Conservation (phyloP, 2,329 filamentous ascomycete genomes). For the Penicillium occitanis region DNA sequence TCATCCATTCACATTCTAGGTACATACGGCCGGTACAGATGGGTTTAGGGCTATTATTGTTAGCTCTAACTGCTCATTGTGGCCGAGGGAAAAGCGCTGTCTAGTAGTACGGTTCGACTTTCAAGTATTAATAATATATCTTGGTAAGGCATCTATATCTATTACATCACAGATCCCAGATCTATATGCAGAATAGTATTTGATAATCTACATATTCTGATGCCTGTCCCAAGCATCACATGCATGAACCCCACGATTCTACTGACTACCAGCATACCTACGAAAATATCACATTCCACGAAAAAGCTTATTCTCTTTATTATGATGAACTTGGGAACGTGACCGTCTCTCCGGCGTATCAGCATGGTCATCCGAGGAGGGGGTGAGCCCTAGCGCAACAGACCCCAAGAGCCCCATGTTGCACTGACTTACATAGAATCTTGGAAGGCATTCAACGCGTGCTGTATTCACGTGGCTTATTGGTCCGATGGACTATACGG, state of each 20-base stretch:
- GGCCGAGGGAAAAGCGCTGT: too few relatives aligned
- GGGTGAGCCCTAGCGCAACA: neutral
- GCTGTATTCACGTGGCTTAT: slow-evolving; percentile 1
- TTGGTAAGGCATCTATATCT: too few relatives aligned
- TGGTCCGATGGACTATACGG: neutral
- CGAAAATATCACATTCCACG: neutral
- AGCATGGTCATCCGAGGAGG: neutral
- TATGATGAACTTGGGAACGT: neutral
- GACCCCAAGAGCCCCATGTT: neutral
- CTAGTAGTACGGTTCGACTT: too few relatives aligned
- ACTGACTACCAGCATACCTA: neutral
- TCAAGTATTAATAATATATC: too few relatives aligned
- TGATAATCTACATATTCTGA: neutral
- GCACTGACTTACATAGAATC: neutral
- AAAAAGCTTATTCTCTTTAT: neutral
- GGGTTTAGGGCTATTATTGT: too few relatives aligned
- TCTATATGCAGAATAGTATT: neutral
- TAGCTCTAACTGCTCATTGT: too few relatives aligned
- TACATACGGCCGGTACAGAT: too few relatives aligned
- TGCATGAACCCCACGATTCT: neutral
- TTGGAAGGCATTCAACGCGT: neutral
- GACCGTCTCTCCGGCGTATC: neutral
- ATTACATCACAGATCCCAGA: neutral
- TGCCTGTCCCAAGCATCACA: neutral
- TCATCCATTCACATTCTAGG: too few relatives aligned